Percentiles rank a stretch among this genome's conserved stretches.
phyloP scores from a whole-genome alignment of 495 filamentous ascomycete genomes.

The Trichoderma orchidacearum region DNA sequence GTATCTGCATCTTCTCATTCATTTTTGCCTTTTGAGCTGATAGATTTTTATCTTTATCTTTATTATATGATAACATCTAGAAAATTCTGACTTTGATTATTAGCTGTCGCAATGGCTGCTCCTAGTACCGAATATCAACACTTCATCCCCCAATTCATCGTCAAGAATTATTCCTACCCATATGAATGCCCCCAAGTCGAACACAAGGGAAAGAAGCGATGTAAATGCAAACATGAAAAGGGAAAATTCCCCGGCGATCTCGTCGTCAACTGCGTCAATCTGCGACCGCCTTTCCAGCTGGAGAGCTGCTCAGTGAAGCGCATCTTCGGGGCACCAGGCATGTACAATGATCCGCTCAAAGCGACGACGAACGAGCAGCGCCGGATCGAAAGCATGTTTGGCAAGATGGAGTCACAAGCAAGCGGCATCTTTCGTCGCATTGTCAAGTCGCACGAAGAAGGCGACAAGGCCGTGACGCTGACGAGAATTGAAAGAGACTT shows the following conservation, averaged over 20 bases:
- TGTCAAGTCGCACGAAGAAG: slow-evolving; percentile 13
- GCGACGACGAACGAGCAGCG: slow-evolving; percentile 10
- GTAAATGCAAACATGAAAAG: slow-evolving; percentile 10
- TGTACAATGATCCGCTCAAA: slow-evolving; percentile 25
- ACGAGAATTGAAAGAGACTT: slow-evolving; percentile 22
- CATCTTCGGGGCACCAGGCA: slow-evolving; percentile 25
- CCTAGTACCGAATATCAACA: slow-evolving; percentile 35
- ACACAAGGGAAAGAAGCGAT: background rate
- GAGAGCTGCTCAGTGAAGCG: slow-evolving; percentile 18
- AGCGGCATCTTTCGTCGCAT: slow-evolving; percentile 18
- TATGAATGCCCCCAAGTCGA: slow-evolving; percentile 3
- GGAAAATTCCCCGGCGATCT: slow-evolving; percentile 10
- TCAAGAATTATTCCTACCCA: slow-evolving; percentile 25
- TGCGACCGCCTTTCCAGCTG: slow-evolving; percentile 10
- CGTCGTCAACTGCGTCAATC: slow-evolving; percentile 12
- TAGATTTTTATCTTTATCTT: no score
- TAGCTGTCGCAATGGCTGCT: no score
- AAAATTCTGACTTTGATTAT: no score
- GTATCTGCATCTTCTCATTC: no score
- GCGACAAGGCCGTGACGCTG: slow-evolving; percentile 16
- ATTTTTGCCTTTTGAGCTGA: no score
- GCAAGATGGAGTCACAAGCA: slow-evolving; percentile 17
- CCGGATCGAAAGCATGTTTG: slow-evolving; percentile 24
- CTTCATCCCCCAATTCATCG: slow-evolving; percentile 33
- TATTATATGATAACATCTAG: no score